Evolutionary conservation across 805 yeast species (phyloP).

Genomic region (Kluyveromyces nonfermentans): DNA sequence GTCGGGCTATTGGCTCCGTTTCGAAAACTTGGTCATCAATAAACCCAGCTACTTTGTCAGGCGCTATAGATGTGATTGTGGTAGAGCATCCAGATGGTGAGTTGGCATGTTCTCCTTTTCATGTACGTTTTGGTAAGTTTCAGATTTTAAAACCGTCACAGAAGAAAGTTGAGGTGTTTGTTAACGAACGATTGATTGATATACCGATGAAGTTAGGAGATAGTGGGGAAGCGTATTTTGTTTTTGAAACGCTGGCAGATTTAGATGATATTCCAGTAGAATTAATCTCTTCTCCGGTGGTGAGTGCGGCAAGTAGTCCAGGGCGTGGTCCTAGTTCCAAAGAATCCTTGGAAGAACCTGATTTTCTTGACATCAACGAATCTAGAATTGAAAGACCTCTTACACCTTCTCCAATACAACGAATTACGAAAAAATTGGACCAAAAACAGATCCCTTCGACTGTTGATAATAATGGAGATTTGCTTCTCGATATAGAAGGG

Average conservation of each 20-base stretch:
- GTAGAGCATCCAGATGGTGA: slow-evolving; percentile 78
- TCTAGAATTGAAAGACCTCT: slow-evolving; percentile 3
- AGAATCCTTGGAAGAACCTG: slow-evolving; percentile 25
- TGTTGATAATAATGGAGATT: slow-evolving; percentile 81
- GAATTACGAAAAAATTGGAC: slow-evolving; percentile 54
- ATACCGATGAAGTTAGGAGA: slow-evolving; percentile 95
- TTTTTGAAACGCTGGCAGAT: slow-evolving; percentile 69
- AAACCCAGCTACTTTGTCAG: slow-evolving; percentile 91
- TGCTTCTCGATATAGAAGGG: slow-evolving; percentile 89
- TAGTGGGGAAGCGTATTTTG: slow-evolving; percentile 97
- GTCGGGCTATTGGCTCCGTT: slow-evolving; percentile 88
- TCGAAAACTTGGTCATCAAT: slow-evolving; percentile 96
- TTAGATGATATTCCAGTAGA: slow-evolving; percentile 58
- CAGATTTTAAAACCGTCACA: slow-evolving; percentile 89
- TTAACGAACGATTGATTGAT: slow-evolving; percentile 72
- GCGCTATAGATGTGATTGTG: slow-evolving; percentile 94
- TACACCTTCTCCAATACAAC: slow-evolving; percentile 15
- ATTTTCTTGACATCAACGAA: slow-evolving; percentile 24
- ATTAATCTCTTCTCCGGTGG: slow-evolving; percentile 78
- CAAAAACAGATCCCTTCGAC: slow-evolving; percentile 78
- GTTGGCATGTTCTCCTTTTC: slow-evolving; percentile 89
- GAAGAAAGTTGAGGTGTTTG: slow-evolving; percentile 82
- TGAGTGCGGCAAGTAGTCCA: slow-evolving; percentile 61
- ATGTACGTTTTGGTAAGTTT: slow-evolving; percentile 91
- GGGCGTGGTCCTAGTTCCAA: slow-evolving; percentile 22